Evolutionary conservation across 2,329 filamentous ascomycete species (phyloP).

Genomic region (Pseudogymnoascus sp.): DNA sequence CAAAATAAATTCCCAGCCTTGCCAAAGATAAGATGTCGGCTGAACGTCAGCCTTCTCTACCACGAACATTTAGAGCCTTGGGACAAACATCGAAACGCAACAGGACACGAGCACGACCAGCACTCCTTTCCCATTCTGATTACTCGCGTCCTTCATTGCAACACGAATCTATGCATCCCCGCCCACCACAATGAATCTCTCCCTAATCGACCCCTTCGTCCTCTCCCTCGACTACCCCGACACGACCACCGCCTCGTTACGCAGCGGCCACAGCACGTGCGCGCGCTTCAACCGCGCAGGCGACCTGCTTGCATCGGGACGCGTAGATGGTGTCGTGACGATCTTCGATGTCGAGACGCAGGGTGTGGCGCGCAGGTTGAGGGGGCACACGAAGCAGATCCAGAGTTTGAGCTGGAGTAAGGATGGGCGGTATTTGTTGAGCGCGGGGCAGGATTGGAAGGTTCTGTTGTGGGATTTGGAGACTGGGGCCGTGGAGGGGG

Average conservation of each 20-base stretch:
- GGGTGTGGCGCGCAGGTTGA: constrained; percentile 87
- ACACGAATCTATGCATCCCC: constrained; percentile 14
- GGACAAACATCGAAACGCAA: background rate
- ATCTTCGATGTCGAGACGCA: constrained; percentile 98
- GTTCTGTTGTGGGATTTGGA: constrained; percentile 89
- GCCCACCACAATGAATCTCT: constrained; percentile 54
- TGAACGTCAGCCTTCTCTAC: constrained; percentile 5
- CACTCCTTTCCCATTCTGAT: background rate
- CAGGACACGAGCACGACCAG: background rate
- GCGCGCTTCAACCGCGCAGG: constrained; percentile 88
- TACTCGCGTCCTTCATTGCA: background rate
- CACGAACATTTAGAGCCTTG: background rate
- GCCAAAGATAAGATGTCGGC: constrained; percentile 6
- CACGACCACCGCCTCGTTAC: constrained; percentile 77
- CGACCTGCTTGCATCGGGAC: constrained; percentile 88
- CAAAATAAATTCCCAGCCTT: background rate
- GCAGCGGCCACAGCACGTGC: constrained; percentile 59
- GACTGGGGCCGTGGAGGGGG: constrained; percentile 55
- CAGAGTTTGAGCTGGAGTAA: constrained; percentile 93
- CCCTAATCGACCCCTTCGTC: constrained; percentile 64
- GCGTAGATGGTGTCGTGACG: constrained; percentile 88
- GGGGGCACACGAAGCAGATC: constrained; percentile 88
- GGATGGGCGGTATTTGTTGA: constrained; percentile 83
- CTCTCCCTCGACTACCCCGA: constrained; percentile 79
- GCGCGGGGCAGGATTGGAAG: constrained; percentile 83